Percentiles rank a stretch among this genome's conserved stretches.
Conservation (phyloP, 176 grass and related monocot species). For the Aegilops umbellulata region DNA sequence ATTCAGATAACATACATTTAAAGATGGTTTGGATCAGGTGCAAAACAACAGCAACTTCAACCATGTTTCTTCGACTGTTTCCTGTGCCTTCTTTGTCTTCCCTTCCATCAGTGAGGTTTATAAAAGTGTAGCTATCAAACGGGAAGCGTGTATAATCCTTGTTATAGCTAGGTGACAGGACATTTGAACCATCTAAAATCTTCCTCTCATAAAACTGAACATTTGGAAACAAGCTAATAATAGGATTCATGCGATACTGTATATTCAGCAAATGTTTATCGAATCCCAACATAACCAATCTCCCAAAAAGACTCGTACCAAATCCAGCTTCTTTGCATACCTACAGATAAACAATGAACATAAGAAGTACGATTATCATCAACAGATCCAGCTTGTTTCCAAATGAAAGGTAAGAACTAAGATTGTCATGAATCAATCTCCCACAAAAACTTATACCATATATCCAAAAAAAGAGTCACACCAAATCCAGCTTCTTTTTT, state of each 20-base stretch:
- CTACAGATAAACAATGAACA: slow-evolving; percentile 31
- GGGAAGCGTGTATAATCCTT: slow-evolving; percentile 33
- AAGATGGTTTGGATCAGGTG: slow-evolving; percentile 57
- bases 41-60: slow-evolving; percentile 69
- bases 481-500: slow-evolving; percentile 63
- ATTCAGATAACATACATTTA: slow-evolving; percentile 45
- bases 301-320: slow-evolving; percentile 72
- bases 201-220: slow-evolving; percentile 57
- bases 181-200: slow-evolving; percentile 78
- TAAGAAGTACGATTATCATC: not conserved
- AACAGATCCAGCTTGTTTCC: not conserved
- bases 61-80: slow-evolving; percentile 54
- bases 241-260: slow-evolving; percentile 85
- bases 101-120: slow-evolving; percentile 59
- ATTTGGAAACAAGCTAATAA: slow-evolving; percentile 77
- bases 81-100: slow-evolving; percentile 63
- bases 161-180: slow-evolving; percentile 48
- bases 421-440: slow-evolving; percentile 41
- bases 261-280: slow-evolving; percentile 72
- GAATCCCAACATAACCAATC: slow-evolving; percentile 47
- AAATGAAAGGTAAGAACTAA: not conserved
- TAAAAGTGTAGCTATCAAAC: slow-evolving; percentile 63
- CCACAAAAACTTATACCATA: slow-evolving; percentile 58
- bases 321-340: slow-evolving; percentile 70
- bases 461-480: slow-evolving; percentile 60